A percentile compares a stretch with the other conserved stretches of the same genome.
These are phyloP conservation scores for Blastobotrys persicus DNA, from an alignment of 1,139 yeast species.

Conservation along the genomic window DNA sequence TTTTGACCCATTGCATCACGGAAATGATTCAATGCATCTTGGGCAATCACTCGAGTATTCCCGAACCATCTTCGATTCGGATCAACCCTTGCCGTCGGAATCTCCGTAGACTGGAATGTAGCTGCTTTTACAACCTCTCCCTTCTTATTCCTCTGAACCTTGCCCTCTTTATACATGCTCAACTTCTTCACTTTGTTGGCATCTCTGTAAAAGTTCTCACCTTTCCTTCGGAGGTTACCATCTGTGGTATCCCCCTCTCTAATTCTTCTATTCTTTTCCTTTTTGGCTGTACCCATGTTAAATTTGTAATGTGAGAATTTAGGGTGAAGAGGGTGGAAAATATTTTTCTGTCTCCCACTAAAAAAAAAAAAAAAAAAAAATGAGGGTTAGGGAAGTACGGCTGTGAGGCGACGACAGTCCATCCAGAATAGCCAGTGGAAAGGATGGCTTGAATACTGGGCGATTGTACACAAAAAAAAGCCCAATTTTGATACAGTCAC, in stretches of 20 bases:
- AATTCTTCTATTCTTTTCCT: constrained; percentile 80
- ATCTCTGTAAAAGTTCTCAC: constrained; percentile 93
- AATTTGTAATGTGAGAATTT: background rate
- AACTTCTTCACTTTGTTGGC: constrained; percentile 87
- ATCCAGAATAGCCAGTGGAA: no score
- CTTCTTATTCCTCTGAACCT: constrained; percentile 78
- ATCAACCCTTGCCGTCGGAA: constrained; percentile 90
- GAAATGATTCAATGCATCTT: constrained; percentile 91
- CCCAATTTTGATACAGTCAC: no score
- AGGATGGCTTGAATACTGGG: no score
- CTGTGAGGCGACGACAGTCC: no score
- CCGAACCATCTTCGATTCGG: constrained; percentile 98
- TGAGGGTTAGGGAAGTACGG: background rate
- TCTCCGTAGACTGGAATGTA: constrained; percentile 78
- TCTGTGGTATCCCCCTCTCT: constrained; percentile 81
- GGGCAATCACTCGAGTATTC: constrained; percentile 94
- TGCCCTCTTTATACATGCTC: constrained; percentile 90
- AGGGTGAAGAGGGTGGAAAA: constrained; percentile 5
- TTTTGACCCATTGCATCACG: constrained; percentile 92
- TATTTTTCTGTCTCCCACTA: background rate
- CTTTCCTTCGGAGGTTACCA: constrained; percentile 91
- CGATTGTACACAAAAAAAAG: no score
- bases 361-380: constrained; percentile 10
- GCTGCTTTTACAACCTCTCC: constrained; percentile 91
- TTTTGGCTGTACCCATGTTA: constrained; percentile 87